Percentiles rank a stretch among this genome's conserved stretches.
phyloP scores from a whole-genome alignment of 73 alveolate genomes.

The Uronychia binucleata region DNA sequence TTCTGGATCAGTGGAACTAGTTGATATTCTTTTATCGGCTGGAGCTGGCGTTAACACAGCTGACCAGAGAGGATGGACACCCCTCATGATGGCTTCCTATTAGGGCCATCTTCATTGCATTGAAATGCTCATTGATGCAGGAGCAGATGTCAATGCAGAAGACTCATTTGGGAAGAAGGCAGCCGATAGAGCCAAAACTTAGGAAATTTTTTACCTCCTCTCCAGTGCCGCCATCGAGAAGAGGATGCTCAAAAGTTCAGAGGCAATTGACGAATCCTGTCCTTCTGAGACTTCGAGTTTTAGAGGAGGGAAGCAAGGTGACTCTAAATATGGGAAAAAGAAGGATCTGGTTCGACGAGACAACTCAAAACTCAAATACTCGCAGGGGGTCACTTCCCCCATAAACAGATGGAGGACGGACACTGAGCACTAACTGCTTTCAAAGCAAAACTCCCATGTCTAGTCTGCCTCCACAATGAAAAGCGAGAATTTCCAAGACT shows the following conservation, averaged over 20 bases:
- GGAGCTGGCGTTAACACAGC: slow-evolving; percentile 43
- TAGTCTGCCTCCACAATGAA: no score
- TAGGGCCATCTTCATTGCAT: slow-evolving; percentile 28
- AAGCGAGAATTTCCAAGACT: neutral
- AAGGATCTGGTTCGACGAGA: no score
- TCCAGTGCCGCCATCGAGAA: slow-evolving; percentile 44
- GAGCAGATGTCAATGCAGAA: slow-evolving; percentile 36
- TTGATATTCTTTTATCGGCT: slow-evolving; percentile 11
- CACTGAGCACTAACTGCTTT: no score
- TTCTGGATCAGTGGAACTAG: slow-evolving; percentile 33
- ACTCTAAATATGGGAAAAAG: no score
- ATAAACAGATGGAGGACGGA: no score
- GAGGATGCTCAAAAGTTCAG: slow-evolving; percentile 21
- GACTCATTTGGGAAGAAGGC: slow-evolving; percentile 62
- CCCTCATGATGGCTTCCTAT: slow-evolving; percentile 66
- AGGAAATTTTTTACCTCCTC: slow-evolving; percentile 28
- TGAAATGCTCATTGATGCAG: slow-evolving; percentile 40
- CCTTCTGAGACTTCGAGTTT: neutral
- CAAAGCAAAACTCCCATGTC: no score
- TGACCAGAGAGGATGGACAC: slow-evolving; percentile 75
- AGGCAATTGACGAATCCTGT: neutral
- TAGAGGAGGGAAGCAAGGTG: neutral
- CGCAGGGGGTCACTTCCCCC: no score
- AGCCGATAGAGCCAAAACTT: slow-evolving; percentile 30
- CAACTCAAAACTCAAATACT: no score